A percentile compares a stretch with the other conserved stretches of the same genome.
Evolutionary conservation across 331 rosid species (phyloP).

Genomic region (Pyracantha coccinea): DNA sequence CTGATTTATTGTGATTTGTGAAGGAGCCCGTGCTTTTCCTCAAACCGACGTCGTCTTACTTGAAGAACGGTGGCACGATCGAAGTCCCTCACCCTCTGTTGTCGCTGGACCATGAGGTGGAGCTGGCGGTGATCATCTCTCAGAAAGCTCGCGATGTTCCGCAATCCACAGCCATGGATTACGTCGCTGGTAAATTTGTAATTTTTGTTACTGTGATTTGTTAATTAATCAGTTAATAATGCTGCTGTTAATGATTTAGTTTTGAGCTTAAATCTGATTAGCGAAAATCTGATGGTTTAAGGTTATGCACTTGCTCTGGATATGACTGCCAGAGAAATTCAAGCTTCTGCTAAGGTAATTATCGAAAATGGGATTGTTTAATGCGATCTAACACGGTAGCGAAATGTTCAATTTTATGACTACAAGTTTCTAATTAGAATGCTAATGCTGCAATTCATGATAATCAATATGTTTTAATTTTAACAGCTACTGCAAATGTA

Average conservation of each 20-base stretch:
- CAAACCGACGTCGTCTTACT: conserved; percentile 87
- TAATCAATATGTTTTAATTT: not conserved
- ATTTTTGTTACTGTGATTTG: not conserved
- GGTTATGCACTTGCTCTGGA: conserved; percentile 96
- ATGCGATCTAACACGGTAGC: not conserved
- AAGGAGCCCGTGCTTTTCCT: conserved; percentile 85
- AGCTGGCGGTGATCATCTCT: conserved; percentile 81
- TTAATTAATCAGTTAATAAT: not conserved
- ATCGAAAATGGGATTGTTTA: not conserved
- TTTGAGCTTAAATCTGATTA: not conserved
- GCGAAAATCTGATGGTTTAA: conserved; percentile 18
- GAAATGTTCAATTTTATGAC: not conserved
- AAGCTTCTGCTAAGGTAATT: conserved; percentile 80
- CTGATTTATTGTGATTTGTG: not conserved
- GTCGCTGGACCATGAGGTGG: conserved; percentile 91
- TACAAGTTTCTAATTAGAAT: not conserved
- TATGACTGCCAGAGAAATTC: conserved; percentile 96
- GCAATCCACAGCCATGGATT: conserved; percentile 77
- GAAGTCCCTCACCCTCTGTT: too few relatives aligned
- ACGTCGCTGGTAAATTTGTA: conserved; percentile 45
- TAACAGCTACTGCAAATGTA: not conserved
- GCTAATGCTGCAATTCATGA: not conserved
- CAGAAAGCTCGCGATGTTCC: conserved; percentile 81
- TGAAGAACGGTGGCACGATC: conserved; percentile 79
- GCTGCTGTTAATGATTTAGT: not conserved